Evolutionary conservation across 257 asterid species (phyloP).

Genomic region (Petunia secreta): DNA sequence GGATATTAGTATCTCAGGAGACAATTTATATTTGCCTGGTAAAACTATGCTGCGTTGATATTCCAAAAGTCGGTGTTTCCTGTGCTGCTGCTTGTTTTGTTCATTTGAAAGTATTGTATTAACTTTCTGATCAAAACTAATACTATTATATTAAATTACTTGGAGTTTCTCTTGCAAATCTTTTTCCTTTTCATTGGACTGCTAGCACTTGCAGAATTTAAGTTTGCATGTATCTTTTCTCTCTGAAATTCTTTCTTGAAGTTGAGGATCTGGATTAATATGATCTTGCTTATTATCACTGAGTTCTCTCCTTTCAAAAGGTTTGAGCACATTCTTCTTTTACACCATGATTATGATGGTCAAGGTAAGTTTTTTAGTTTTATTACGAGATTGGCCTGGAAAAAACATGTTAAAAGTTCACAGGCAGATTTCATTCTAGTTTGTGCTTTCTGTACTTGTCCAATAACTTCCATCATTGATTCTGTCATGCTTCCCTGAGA

Average conservation of each 20-base stretch:
- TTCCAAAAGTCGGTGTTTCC: neutral
- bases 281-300: too few species aligned
- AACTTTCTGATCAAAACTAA: neutral
- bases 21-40: neutral
- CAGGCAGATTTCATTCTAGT: neutral
- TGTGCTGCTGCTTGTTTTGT: neutral
- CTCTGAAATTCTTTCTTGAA: slow-evolving; percentile 1
- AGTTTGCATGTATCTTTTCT: neutral
- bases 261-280: neutral
- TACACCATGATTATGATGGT: slow-evolving; percentile 2
- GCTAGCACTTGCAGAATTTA: neutral
- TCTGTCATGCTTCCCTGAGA: neutral
- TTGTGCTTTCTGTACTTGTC: neutral
- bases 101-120: slow-evolving; percentile 1
- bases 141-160: neutral
- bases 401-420: neutral
- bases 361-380: slow-evolving; percentile 5
- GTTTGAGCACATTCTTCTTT: neutral
- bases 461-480: neutral
- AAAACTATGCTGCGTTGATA: neutral
- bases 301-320: slow-evolving; percentile 11
- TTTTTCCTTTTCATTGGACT: neutral
- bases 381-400: slow-evolving; percentile 16
- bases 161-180: neutral
- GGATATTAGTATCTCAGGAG: slow-evolving; percentile 6